These are phyloP conservation scores for Ophiostoma tasmaniense DNA, from an alignment of 2,329 filamentous ascomycete genomes.

Conservation along the genomic window DNA sequence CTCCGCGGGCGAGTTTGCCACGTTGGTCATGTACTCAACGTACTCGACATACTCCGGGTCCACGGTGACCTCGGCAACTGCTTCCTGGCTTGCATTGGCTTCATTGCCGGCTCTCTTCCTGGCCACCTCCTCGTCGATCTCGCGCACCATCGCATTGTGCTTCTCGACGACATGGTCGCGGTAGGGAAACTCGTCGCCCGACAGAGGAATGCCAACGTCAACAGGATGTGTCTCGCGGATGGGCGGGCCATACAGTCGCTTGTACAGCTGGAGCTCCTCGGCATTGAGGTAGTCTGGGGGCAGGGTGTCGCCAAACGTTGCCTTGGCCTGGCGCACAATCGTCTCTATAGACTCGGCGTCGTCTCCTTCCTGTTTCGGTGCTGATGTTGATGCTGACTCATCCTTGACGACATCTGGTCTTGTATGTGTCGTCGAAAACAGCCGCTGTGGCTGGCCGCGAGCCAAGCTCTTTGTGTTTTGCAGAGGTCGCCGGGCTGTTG, in stretches of 20 bases:
- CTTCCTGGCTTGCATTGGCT: no score
- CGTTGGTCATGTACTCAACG: constrained; percentile 39
- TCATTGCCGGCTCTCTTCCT: background rate
- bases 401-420: background rate
- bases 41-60: constrained; percentile 52
- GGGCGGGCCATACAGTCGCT: constrained; percentile 72
- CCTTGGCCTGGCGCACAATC: constrained; percentile 61
- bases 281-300: constrained; percentile 61
- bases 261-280: constrained; percentile 67
- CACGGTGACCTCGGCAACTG: background rate
- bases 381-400: background rate
- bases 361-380: background rate
- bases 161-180: constrained; percentile 15
- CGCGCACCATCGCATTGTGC: constrained; percentile 43
- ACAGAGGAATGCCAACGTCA: constrained; percentile 44
- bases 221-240: constrained; percentile 52
- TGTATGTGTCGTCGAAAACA: constrained; percentile 2
- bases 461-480: background rate
- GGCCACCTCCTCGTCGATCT: constrained; percentile 29
- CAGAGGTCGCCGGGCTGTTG: background rate
- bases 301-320: constrained; percentile 67
- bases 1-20: background rate
- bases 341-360: constrained; percentile 38
- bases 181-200: constrained; percentile 20
- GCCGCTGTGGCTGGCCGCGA: background rate